phyloP scores from a whole-genome alignment of 2,329 filamentous ascomycete genomes.

The Xylogone sp. region DNA sequence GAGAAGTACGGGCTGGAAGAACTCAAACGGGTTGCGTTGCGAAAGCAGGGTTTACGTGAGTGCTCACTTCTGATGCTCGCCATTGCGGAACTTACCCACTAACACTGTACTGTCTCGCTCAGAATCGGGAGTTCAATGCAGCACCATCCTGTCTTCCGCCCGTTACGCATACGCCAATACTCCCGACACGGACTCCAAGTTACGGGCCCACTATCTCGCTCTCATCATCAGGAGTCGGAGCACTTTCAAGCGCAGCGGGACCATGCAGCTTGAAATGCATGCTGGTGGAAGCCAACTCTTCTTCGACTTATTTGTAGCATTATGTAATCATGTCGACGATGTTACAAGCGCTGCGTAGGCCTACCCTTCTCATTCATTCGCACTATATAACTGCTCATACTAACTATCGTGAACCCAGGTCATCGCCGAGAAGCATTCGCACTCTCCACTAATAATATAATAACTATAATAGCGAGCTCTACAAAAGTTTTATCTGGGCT shows the following conservation, averaged over 20 bases:
- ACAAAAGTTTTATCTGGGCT: not conserved
- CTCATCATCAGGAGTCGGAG: slow-evolving; percentile 96
- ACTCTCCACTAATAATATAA: slow-evolving; percentile 19
- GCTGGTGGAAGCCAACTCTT: slow-evolving; percentile 85
- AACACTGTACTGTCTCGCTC: not conserved
- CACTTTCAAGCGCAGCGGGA: slow-evolving; percentile 97
- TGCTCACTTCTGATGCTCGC: not conserved
- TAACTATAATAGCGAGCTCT: not conserved
- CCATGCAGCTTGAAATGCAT: slow-evolving; percentile 99
- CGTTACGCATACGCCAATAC: slow-evolving; percentile 96
- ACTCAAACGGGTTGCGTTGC: slow-evolving; percentile 84
- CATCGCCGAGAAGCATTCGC: slow-evolving; percentile 23
- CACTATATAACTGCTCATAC: not conserved
- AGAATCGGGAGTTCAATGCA: slow-evolving; percentile 6
- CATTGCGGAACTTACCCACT: not conserved
- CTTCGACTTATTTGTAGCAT: slow-evolving; percentile 96
- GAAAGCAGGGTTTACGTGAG: slow-evolving; percentile 76
- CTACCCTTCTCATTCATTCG: slow-evolving; percentile 3
- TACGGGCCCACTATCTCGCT: slow-evolving; percentile 95
- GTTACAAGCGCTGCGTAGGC: slow-evolving; percentile 71
- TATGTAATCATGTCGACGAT: slow-evolving; percentile 98
- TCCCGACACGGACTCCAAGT: slow-evolving; percentile 83
- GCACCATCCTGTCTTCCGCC: slow-evolving; percentile 78
- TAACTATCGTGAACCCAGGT: not conserved
- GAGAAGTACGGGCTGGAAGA: slow-evolving; percentile 89